These are phyloP conservation scores for Guyanaporus albipodus DNA, from an alignment of 768 basidiomycete species.

Conservation along the genomic window DNA sequence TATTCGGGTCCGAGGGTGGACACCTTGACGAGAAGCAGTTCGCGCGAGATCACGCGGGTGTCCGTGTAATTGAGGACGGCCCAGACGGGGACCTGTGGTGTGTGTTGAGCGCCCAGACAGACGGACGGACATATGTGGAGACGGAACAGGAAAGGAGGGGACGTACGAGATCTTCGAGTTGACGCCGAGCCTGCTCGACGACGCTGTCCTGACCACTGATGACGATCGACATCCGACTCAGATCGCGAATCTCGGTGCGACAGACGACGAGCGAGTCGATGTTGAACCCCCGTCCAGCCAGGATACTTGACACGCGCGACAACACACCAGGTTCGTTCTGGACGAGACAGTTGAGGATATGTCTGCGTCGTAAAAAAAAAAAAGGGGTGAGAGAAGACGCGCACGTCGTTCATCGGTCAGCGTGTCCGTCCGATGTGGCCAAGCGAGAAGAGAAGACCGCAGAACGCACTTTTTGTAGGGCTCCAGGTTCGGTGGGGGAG, in stretches of 20 bases:
- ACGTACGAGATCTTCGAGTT: slow-evolving; percentile 93
- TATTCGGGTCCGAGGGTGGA: slow-evolving; percentile 98
- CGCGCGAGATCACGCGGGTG: slow-evolving; percentile 86
- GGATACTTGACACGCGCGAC: slow-evolving; percentile 94
- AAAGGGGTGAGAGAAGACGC: no score
- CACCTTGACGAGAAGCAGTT: slow-evolving; percentile 92
- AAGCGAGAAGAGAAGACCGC: background rate
- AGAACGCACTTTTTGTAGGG: slow-evolving; percentile 83
- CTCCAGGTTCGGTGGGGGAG: slow-evolving; percentile 84
- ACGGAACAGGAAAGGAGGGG: background rate
- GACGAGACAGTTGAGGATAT: slow-evolving; percentile 94
- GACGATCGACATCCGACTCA: slow-evolving; percentile 98
- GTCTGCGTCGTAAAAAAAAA: slow-evolving; percentile 50
- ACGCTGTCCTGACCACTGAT: slow-evolving; percentile 96
- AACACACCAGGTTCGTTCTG: slow-evolving; percentile 99
- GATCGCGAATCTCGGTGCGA: slow-evolving; percentile 93
- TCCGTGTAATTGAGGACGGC: slow-evolving; percentile 97
- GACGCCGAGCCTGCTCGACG: slow-evolving; percentile 93
- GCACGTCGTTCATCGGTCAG: no score
- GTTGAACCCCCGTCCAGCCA: slow-evolving; percentile 97
- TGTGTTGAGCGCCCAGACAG: no score
- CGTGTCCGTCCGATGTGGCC: no score
- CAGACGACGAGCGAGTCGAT: slow-evolving; percentile 98
- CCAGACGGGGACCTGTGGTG: slow-evolving; percentile 98
- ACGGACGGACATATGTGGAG: no score